Percentiles rank a stretch among this genome's conserved stretches.
Conservation (phyloP, 2,329 filamentous ascomycete genomes). For the Domatiomyces catenatus region DNA sequence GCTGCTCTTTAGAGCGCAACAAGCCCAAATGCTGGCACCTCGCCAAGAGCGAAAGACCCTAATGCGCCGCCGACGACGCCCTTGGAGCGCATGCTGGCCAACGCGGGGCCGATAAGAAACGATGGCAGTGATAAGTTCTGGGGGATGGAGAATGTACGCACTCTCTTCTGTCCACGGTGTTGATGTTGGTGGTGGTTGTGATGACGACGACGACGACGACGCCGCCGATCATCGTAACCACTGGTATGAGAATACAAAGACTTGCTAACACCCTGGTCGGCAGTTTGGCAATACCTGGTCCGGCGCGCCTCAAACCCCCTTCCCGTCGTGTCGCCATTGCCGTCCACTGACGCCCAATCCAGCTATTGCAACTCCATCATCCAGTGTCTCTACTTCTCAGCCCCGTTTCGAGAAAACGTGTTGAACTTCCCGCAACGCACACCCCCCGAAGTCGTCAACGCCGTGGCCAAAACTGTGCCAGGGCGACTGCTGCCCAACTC, state of each 20-base stretch:
- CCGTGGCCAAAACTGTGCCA: constrained; percentile 46
- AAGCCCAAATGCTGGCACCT: constrained; percentile 12
- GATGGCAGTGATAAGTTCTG: constrained; percentile 98
- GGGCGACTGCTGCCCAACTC: constrained; percentile 32
- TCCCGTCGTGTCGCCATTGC: constrained; percentile 8
- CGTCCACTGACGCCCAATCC: constrained; percentile 19
- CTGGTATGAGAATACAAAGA: constrained; percentile 2
- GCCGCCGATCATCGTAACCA: background rate
- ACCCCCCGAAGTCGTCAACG: constrained; percentile 54
- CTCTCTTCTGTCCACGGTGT: constrained; percentile 15
- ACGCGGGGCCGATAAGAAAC: constrained; percentile 61
- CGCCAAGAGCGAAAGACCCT: constrained; percentile 43
- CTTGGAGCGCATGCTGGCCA: constrained; percentile 61
- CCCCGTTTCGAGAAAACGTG: constrained; percentile 83
- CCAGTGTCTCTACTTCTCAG: constrained; percentile 91
- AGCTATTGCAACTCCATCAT: constrained; percentile 98
- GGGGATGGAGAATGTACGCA: constrained; percentile 84
- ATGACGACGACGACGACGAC: too few relatives aligned
- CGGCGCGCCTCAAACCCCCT: constrained; percentile 14
- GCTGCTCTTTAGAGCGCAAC: constrained; percentile 22
- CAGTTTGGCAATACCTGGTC: constrained; percentile 98
- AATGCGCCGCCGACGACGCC: constrained; percentile 42
- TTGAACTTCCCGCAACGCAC: constrained; percentile 72
- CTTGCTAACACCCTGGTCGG: constrained; percentile 18
- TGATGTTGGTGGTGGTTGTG: background rate